A percentile compares a stretch with the other conserved stretches of the same genome.
These are phyloP conservation scores for Hygrocybe punicea DNA, from an alignment of 768 basidiomycete genomes.

Conservation along the genomic window DNA sequence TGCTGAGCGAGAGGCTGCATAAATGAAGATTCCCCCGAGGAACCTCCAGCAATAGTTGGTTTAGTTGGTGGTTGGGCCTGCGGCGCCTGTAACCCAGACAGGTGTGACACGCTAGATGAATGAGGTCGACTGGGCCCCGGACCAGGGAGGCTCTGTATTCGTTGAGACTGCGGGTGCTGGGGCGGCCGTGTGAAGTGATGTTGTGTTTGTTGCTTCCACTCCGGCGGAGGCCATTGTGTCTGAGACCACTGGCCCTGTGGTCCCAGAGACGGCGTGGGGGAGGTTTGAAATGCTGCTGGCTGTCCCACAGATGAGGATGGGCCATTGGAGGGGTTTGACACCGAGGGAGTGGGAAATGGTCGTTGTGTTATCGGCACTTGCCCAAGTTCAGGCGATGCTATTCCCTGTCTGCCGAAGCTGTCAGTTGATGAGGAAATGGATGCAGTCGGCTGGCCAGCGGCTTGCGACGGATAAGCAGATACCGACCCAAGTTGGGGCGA, in stretches of 20 bases:
- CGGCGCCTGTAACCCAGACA: background rate
- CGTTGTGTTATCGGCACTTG: no score
- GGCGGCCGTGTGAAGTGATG: constrained; percentile 12
- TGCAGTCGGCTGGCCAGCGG: background rate
- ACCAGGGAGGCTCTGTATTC: constrained; percentile 6
- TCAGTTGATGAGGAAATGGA: constrained; percentile 13
- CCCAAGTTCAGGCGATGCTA: constrained; percentile 21
- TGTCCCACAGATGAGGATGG: constrained; percentile 1
- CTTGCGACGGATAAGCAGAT: background rate
- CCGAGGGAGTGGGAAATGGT: background rate
- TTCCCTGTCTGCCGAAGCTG: constrained; percentile 37
- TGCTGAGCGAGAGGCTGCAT: background rate
- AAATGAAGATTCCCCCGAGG: background rate
- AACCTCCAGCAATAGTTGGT: background rate
- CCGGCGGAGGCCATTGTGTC: constrained; percentile 43
- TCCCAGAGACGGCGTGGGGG: constrained; percentile 2
- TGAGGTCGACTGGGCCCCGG: constrained; percentile 9
- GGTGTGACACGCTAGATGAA: background rate
- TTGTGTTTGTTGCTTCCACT: constrained; percentile 33
- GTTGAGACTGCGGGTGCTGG: constrained; percentile 12
- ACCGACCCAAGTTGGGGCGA: background rate
- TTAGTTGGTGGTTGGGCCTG: background rate
- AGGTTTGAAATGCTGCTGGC: constrained; percentile 3
- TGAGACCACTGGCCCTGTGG: constrained; percentile 26
- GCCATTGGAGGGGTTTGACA: background rate